Percentiles rank a stretch among this genome's conserved stretches.
Conservation (phyloP, 2,329 filamentous ascomycete species). For the Cryphonectria parasitica region DNA sequence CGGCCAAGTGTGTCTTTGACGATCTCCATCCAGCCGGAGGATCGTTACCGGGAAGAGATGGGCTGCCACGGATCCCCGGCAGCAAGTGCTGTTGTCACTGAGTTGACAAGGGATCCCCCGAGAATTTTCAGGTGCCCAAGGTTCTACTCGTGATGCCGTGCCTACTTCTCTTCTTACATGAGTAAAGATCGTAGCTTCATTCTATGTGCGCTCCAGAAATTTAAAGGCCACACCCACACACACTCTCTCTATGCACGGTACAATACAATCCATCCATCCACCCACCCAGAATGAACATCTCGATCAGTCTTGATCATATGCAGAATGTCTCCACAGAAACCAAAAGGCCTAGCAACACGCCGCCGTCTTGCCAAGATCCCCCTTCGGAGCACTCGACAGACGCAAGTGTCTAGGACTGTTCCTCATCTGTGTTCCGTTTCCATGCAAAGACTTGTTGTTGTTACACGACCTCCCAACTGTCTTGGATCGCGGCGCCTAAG, state of each 20-base stretch:
- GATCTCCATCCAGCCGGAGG: not conserved
- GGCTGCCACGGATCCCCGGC: not conserved
- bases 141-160: not conserved
- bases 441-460: not conserved
- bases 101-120: not conserved
- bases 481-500: not conserved
- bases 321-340: not conserved
- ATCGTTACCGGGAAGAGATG: not conserved
- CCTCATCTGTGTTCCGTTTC: not conserved
- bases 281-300: not conserved
- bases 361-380: not conserved
- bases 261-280: not conserved
- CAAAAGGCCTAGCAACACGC: not conserved
- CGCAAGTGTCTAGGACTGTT: slow-evolving; percentile 10
- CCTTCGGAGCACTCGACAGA: not conserved
- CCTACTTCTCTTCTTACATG: not conserved
- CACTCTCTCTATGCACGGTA: not conserved
- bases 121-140: not conserved
- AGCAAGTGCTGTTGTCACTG: not conserved
- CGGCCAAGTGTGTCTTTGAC: not conserved
- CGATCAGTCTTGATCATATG: slow-evolving; percentile 6
- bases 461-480: slow-evolving; percentile 8
- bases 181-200: slow-evolving; percentile 16
- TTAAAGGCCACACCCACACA: not conserved
- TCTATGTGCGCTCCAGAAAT: slow-evolving; percentile 1